Evolutionary conservation across 1,284 basidiomycete species (phyloP).

Genomic region (Cryptococcus hybrid): DNA sequence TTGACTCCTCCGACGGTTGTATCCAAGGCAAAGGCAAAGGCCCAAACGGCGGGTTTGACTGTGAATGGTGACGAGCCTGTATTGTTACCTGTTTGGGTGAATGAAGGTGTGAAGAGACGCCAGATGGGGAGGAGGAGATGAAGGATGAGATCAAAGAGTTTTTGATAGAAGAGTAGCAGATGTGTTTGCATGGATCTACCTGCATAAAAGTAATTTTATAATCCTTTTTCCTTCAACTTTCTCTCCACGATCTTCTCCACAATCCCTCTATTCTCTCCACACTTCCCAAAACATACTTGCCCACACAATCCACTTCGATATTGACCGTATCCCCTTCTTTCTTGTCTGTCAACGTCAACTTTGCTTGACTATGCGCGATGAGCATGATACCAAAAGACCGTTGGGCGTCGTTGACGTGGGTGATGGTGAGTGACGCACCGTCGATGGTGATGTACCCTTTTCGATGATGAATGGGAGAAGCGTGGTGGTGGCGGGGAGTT

Average conservation of each 20-base stretch:
- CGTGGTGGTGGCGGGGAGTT: conserved; percentile 64
- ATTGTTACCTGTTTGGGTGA: conserved; percentile 37
- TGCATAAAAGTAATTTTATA: neutral
- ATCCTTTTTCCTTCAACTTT: conserved; percentile 52
- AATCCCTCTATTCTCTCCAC: conserved; percentile 59
- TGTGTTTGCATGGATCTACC: neutral
- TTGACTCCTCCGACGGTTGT: conserved; percentile 53
- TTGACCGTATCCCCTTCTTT: conserved; percentile 78
- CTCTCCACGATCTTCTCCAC: conserved; percentile 72
- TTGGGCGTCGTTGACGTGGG: conserved; percentile 68
- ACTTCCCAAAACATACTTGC: conserved; percentile 65
- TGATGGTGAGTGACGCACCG: conserved; percentile 90
- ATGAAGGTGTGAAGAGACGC: conserved; percentile 11
- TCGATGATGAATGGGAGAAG: conserved; percentile 81
- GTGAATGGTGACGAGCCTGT: conserved; percentile 4
- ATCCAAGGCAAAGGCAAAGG: neutral
- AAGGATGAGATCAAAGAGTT: conserved; percentile 32
- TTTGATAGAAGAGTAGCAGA: conserved; percentile 20
- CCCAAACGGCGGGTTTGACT: conserved; percentile 1
- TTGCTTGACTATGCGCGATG: conserved; percentile 89
- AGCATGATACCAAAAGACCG: conserved; percentile 86
- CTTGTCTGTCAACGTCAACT: conserved; percentile 80
- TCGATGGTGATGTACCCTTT: conserved; percentile 96
- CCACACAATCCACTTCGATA: conserved; percentile 65
- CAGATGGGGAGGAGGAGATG: conserved; percentile 32